A percentile compares a stretch with the other conserved stretches of the same genome.
phyloP scores from a whole-genome alignment of 352 stramenopile species.

The Blastocystis sp. region DNA sequence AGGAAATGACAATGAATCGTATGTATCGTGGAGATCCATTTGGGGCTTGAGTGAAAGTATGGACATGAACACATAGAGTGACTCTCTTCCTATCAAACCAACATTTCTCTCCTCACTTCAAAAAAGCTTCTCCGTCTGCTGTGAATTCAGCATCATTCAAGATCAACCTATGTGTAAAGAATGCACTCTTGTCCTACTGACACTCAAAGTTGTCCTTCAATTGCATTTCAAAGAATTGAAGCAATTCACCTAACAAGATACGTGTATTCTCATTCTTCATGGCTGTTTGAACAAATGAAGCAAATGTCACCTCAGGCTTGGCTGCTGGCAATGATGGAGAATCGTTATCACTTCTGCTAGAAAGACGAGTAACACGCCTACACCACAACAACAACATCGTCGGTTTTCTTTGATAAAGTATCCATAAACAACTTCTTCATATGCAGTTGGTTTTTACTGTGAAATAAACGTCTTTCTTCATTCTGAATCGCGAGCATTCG shows the following conservation, averaged over 20 bases:
- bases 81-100: not conserved
- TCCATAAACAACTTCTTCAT: constrained; percentile 30
- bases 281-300: not conserved
- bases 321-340: not conserved
- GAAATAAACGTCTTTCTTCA: not conserved
- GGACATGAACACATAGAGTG: constrained; percentile 1
- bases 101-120: not conserved
- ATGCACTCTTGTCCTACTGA: not conserved
- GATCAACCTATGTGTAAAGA: not conserved
- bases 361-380: not conserved
- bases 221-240: constrained; percentile 39
- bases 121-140: constrained; percentile 10
- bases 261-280: not conserved
- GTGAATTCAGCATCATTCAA: constrained; percentile 48
- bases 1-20: not conserved
- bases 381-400: not conserved
- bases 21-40: not conserved
- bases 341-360: not conserved
- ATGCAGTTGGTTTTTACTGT: not conserved
- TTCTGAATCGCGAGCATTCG: not conserved
- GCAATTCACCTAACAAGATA: constrained; percentile 14
- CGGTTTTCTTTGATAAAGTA: not conserved
- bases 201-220: not conserved
- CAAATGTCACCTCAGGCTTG: not conserved
- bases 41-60: constrained; percentile 15